Base-by-base conservation (phyloP, 352 stramenopile genomes). In the Blastocystis sp. region DNA sequence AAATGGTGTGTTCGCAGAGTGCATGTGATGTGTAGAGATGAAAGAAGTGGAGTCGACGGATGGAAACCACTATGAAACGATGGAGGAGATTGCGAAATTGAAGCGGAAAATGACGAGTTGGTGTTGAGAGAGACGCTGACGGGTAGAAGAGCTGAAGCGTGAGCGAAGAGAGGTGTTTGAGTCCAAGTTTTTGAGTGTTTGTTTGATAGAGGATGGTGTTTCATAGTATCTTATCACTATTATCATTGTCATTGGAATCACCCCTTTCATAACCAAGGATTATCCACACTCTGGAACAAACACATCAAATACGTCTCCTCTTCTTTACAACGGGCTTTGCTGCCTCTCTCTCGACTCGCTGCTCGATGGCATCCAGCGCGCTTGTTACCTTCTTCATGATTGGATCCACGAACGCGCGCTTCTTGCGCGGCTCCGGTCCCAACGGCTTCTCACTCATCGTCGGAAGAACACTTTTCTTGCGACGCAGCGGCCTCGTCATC, bases 71-170 rank as follows among this genome's bases (percentile, higher is more conserved):
- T 63, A 46, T 21, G 69, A 81, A 61, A 81, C 69, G 32, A 81
- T 81, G 42, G 69, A 81, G 36, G 69, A 81, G 27, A 21, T 81
- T 21, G n/a, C 56, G 53, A 29, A 64, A 16, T 21, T 81, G 40
- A 81, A 81, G 29, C 46, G 69, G 8, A 81, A 81, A 61, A 34
- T 81, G 48, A 81, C 69, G 42, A 81, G 69, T 81, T 21, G 3
- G 34, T 21, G 16, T 38, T 40, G 24, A 44, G 4, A n/a, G n/a
- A n/a, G 14, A n/a, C 8, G 29, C 7, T 63, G 18, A 81, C n/a
- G 40, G 6, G 40, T 81, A 81, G 69, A 64, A 29, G 69, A 81
- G 42, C 42, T 81, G 69, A 81, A 81, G 32, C 27, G 69, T 24
- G 69, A 81, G 32, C 69, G 69, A 1, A 40, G 69, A 40, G 48